Conservation (phyloP, 768 basidiomycete genomes). For the Boletus huronensis region DNA sequence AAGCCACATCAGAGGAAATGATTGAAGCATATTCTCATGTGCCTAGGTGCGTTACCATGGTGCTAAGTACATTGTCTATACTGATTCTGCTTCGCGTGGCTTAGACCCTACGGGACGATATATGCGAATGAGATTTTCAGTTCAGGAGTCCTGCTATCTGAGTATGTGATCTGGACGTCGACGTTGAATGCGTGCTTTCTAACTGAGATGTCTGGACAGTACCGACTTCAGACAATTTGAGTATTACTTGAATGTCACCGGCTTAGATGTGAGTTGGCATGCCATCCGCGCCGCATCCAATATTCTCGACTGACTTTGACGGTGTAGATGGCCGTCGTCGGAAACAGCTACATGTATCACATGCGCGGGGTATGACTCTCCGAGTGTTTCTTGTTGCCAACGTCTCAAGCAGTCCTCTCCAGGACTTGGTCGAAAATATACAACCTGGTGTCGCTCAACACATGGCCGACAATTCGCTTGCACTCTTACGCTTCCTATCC, state of each 20-base stretch:
- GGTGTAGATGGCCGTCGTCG: slow-evolving; percentile 82
- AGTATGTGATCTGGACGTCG: slow-evolving; percentile 47
- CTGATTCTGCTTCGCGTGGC: background rate
- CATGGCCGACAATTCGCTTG: slow-evolving; percentile 86
- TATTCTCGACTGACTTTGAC: background rate
- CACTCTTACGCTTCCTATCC: slow-evolving; percentile 72
- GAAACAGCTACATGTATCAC: slow-evolving; percentile 92
- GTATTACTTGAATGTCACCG: slow-evolving; percentile 84
- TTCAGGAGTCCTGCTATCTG: slow-evolving; percentile 85
- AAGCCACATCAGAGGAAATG: slow-evolving; percentile 95
- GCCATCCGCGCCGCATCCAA: background rate
- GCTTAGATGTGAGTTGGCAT: slow-evolving; percentile 69
- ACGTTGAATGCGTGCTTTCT: slow-evolving; percentile 3
- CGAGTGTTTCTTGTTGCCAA: background rate
- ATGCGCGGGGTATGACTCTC: slow-evolving; percentile 67
- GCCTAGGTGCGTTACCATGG: slow-evolving; percentile 52
- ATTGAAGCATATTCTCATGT: slow-evolving; percentile 85
- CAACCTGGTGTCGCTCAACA: slow-evolving; percentile 82
- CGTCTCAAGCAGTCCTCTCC: background rate
- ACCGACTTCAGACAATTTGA: slow-evolving; percentile 97
- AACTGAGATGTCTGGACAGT: slow-evolving; percentile 37
- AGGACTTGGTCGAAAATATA: slow-evolving; percentile 81
- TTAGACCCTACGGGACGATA: slow-evolving; percentile 81
- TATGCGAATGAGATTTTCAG: slow-evolving; percentile 91
- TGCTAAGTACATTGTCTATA: background rate